These are phyloP conservation scores for Macrocystidia cucumis DNA, from an alignment of 1,284 basidiomycete species.

Conservation along the genomic window DNA sequence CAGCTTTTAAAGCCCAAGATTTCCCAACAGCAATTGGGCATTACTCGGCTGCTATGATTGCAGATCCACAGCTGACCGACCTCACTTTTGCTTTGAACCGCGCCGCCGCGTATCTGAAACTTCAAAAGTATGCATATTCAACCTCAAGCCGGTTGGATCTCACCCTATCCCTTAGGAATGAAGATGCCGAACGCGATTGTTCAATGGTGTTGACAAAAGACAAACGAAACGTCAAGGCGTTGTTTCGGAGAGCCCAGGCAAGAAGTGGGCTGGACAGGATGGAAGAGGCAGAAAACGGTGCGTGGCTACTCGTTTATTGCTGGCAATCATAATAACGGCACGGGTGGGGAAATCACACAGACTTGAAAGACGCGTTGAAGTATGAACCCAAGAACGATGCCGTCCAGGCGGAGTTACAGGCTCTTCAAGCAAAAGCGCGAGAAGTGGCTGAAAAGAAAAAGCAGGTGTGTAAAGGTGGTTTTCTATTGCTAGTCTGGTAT, in stretches of 20 bases:
- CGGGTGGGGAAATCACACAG: too few relatives aligned
- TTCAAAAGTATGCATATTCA: slow-evolving; percentile 65
- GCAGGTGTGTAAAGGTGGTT: slow-evolving; percentile 15
- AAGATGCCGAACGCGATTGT: slow-evolving; percentile 73
- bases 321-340: slow-evolving; percentile 4
- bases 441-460: slow-evolving; percentile 18
- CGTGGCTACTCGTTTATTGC: slow-evolving; percentile 12
- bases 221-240: slow-evolving; percentile 58
- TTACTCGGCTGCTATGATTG: slow-evolving; percentile 66
- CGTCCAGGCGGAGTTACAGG: slow-evolving; percentile 46
- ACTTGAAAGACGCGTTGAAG: slow-evolving; percentile 46
- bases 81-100: slow-evolving; percentile 70
- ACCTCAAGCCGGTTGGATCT: slow-evolving; percentile 6
- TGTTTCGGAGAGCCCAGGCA: slow-evolving; percentile 69
- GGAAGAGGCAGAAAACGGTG: slow-evolving; percentile 50
- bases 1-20: slow-evolving; percentile 35
- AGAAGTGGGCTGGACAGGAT: slow-evolving; percentile 41
- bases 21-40: slow-evolving; percentile 44
- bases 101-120: slow-evolving; percentile 76
- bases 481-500: slow-evolving; percentile 2
- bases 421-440: slow-evolving; percentile 22
- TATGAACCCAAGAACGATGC: slow-evolving; percentile 55
- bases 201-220: slow-evolving; percentile 44
- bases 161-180: slow-evolving; percentile 33
- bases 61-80: slow-evolving; percentile 54